phyloP scores from a whole-genome alignment of 805 yeast genomes.

The Hanseniaspora thailandica region DNA sequence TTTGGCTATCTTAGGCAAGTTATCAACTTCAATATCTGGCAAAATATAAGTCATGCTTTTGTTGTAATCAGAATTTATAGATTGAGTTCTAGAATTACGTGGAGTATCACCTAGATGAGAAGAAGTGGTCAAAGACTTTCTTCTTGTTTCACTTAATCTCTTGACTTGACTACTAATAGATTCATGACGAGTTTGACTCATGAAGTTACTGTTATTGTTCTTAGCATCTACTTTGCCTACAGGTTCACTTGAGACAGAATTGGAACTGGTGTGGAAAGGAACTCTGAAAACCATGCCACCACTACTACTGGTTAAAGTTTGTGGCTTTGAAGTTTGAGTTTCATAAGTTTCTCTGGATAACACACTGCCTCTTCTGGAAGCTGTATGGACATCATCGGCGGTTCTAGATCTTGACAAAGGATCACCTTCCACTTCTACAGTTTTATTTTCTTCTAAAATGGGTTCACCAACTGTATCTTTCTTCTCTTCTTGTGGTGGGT shows the following conservation, averaged over 20 bases:
- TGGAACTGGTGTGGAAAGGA: constrained; percentile 49
- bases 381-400: not conserved
- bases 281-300: constrained; percentile 42
- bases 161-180: constrained; percentile 14
- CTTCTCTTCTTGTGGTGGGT: not conserved
- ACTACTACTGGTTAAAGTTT: constrained; percentile 25
- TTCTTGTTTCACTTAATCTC: constrained; percentile 13
- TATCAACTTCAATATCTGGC: not conserved
- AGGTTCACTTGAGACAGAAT: not conserved
- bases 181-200: not conserved
- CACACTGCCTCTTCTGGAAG: constrained; percentile 8
- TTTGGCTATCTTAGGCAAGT: not conserved
- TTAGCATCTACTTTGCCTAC: not conserved
- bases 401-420: constrained; percentile 10
- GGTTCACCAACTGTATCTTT: not conserved
- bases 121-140: constrained; percentile 10
- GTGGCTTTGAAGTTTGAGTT: constrained; percentile 13
- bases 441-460: not conserved
- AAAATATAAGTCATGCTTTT: not conserved
- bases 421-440: not conserved
- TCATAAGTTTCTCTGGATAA: constrained; percentile 3
- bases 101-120: not conserved
- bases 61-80: not conserved
- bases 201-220: not conserved
- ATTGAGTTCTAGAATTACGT: constrained; percentile 9